A percentile compares a stretch with the other conserved stretches of the same genome.
These are phyloP conservation scores for Lecanoromycetidae sp. DNA, from an alignment of 2,329 filamentous ascomycete genomes.

Conservation along the genomic window DNA sequence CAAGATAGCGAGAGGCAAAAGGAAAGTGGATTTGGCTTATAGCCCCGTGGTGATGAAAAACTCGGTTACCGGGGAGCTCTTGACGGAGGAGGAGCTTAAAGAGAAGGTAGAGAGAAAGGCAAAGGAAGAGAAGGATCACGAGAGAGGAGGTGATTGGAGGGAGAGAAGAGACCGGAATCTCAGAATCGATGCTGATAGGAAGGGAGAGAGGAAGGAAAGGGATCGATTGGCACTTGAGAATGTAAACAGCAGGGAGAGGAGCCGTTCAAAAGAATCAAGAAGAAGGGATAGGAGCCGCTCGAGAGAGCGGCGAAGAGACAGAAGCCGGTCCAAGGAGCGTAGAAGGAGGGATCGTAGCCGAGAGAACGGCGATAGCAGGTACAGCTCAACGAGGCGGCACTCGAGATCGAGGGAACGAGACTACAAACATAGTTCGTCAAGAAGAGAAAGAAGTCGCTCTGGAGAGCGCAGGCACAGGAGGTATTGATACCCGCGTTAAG, in stretches of 20 bases:
- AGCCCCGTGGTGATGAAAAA: slow-evolving; percentile 51
- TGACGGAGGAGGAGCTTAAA: slow-evolving; percentile 51
- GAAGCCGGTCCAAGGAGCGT: slow-evolving; percentile 22
- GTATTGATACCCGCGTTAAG: slow-evolving; percentile 1
- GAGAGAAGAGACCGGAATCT: slow-evolving; percentile 34
- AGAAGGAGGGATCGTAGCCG: slow-evolving; percentile 24
- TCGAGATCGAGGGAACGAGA: slow-evolving; percentile 24
- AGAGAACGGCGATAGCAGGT: slow-evolving; percentile 19
- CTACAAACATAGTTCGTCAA: slow-evolving; percentile 22
- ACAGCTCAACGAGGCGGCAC: slow-evolving; percentile 12
- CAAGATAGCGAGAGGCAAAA: slow-evolving; percentile 46
- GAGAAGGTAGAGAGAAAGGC: slow-evolving; percentile 39
- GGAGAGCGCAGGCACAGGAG: slow-evolving; percentile 10
- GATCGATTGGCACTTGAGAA: slow-evolving; percentile 17
- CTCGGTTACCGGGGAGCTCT: slow-evolving; percentile 48
- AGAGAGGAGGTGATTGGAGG: slow-evolving; percentile 30
- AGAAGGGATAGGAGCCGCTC: slow-evolving; percentile 26
- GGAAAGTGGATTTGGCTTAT: slow-evolving; percentile 43
- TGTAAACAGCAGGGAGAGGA: slow-evolving; percentile 19
- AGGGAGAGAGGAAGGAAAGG: slow-evolving; percentile 26
- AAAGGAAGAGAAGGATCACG: slow-evolving; percentile 29
- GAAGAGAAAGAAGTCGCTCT: slow-evolving; percentile 18
- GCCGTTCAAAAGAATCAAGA: too few relatives aligned
- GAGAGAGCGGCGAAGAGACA: slow-evolving; percentile 26
- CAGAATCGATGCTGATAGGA: slow-evolving; percentile 27